Percentiles rank a stretch among this genome's conserved stretches.
These are phyloP conservation scores for Stemphylium beticola DNA, from an alignment of 2,329 filamentous ascomycete species.

Conservation along the genomic window DNA sequence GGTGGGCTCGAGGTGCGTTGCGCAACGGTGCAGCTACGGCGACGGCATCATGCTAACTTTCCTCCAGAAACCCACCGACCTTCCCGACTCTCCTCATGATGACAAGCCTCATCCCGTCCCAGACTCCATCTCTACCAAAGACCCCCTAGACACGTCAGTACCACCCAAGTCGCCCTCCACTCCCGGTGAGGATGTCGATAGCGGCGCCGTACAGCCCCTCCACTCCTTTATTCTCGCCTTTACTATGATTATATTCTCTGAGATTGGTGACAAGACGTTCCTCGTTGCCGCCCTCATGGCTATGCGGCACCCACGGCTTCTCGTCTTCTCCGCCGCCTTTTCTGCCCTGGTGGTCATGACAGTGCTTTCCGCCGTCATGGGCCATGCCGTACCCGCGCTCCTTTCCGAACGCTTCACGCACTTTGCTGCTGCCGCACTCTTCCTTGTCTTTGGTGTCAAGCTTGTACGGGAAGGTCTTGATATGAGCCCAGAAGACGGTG, in stretches of 20 bases:
- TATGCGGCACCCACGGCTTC: slow-evolving; percentile 92
- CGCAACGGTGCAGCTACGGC: not conserved
- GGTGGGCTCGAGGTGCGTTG: slow-evolving; percentile 48
- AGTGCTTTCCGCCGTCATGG: slow-evolving; percentile 86
- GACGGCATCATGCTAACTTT: slow-evolving; percentile 18
- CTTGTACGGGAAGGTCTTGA: slow-evolving; percentile 84
- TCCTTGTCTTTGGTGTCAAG: slow-evolving; percentile 86
- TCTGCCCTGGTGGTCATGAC: slow-evolving; percentile 93
- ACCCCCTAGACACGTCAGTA: slow-evolving; percentile 54
- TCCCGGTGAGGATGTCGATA: slow-evolving; percentile 53
- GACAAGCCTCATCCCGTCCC: slow-evolving; percentile 75
- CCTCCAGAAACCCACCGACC: slow-evolving; percentile 74
- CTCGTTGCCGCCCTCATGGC: slow-evolving; percentile 97
- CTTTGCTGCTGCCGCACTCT: slow-evolving; percentile 81
- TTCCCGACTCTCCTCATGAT: slow-evolving; percentile 79
- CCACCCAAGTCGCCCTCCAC: slow-evolving; percentile 35
- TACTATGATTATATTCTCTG: slow-evolving; percentile 96
- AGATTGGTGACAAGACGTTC: slow-evolving; percentile 98
- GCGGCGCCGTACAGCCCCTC: slow-evolving; percentile 74
- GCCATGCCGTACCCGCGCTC: slow-evolving; percentile 87
- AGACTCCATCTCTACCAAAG: slow-evolving; percentile 66
- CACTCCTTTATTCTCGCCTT: slow-evolving; percentile 93
- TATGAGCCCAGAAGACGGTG: slow-evolving; percentile 89
- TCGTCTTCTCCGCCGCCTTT: slow-evolving; percentile 96
- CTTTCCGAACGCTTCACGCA: slow-evolving; percentile 92